phyloP scores from a whole-genome alignment of 176 grass and related monocot genomes.

The Secale cereale region DNA sequence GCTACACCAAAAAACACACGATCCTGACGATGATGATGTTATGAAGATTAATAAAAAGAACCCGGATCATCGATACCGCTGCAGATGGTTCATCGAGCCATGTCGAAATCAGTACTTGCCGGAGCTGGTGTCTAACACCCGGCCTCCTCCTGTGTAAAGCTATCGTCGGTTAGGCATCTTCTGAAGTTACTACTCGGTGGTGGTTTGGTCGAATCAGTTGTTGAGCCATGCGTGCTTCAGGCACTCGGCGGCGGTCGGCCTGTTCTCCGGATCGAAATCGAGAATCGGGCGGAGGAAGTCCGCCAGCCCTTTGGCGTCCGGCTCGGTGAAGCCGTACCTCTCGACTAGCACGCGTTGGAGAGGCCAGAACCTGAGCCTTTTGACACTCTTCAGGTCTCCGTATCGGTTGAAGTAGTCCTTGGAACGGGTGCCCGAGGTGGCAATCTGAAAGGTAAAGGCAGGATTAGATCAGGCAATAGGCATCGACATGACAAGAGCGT shows the following conservation, averaged over 20 bases:
- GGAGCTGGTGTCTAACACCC: neutral
- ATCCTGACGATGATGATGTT: neutral
- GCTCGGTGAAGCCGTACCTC: conserved; percentile 60
- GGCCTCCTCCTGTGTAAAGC: conserved; percentile 11
- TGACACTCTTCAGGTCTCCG: conserved; percentile 80
- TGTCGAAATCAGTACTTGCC: neutral
- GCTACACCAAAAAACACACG: conserved; percentile 1
- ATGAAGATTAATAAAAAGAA: neutral
- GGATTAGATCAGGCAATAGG: neutral
- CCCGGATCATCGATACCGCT: neutral
- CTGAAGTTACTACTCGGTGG: neutral
- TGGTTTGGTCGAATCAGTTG: conserved; percentile 22
- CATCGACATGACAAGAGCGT: neutral
- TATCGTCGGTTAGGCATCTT: conserved; percentile 19
- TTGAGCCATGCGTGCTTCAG: conserved; percentile 70
- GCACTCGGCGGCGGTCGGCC: conserved; percentile 66
- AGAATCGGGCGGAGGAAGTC: conserved; percentile 77
- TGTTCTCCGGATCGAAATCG: conserved; percentile 64
- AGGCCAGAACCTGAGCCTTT: conserved; percentile 64
- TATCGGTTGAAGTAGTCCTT: conserved; percentile 78
- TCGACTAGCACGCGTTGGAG: conserved; percentile 55
- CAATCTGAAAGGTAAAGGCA: conserved; percentile 45
- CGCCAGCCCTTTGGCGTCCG: conserved; percentile 37
- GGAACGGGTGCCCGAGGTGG: conserved; percentile 57
- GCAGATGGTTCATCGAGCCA: neutral